Percentiles rank a stretch among this genome's conserved stretches.
These are phyloP conservation scores for Kondoa malvinella DNA, from an alignment of 768 basidiomycete genomes.

Conservation along the genomic window DNA sequence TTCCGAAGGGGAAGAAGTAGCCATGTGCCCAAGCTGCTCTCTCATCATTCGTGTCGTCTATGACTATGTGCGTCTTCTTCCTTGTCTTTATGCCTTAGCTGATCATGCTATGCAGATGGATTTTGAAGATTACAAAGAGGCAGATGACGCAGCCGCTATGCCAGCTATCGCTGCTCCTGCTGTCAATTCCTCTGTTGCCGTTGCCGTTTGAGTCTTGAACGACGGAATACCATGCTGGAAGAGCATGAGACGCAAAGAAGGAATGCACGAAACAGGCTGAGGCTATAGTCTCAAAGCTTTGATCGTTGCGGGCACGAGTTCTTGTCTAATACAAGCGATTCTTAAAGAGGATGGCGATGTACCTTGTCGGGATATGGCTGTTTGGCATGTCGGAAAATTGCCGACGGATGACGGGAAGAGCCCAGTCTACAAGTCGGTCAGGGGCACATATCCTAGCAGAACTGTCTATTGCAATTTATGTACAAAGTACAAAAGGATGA, in stretches of 20 bases:
- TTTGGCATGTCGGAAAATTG: no score
- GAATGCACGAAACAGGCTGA: not conserved
- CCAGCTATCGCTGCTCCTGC: not conserved
- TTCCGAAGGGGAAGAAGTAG: conserved; percentile 76
- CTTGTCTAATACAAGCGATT: no score
- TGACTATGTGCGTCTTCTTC: conserved; percentile 21
- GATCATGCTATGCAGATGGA: conserved; percentile 43
- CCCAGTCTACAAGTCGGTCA: no score
- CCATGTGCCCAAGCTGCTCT: conserved; percentile 90
- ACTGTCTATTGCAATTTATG: no score
- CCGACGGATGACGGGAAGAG: not conserved
- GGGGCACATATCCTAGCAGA: no score
- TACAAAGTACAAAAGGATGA: no score
- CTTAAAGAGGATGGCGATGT: no score
- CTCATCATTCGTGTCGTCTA: conserved; percentile 44
- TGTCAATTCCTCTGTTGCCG: conserved; percentile 5
- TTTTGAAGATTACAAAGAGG: conserved; percentile 59
- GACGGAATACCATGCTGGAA: not conserved
- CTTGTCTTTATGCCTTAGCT: conserved; percentile 14
- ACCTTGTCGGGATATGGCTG: no score
- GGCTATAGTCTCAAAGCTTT: no score
- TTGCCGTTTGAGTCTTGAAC: conserved; percentile 11
- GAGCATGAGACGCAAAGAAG: not conserved
- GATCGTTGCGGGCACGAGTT: no score
- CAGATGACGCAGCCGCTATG: conserved; percentile 34